Evolutionary conservation across 306 rosid genomes (phyloP).

Genomic region (Cucumis melo): DNA sequence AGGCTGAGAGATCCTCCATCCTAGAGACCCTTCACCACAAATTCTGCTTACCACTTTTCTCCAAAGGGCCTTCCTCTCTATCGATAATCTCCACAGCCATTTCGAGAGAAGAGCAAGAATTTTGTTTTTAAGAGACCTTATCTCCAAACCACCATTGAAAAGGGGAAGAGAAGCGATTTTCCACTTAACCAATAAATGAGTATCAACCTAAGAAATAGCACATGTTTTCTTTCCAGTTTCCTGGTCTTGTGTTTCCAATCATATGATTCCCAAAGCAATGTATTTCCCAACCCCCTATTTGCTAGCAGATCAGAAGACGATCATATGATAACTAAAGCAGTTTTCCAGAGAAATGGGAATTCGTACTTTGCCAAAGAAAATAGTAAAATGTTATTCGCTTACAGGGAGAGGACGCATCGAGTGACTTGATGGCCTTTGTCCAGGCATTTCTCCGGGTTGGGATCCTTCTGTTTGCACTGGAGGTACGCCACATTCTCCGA

Average conservation of each 20-base stretch:
- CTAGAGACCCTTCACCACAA: no score
- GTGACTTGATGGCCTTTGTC: constrained; percentile 83
- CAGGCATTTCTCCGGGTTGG: constrained; percentile 83
- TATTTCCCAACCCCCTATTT: not conserved
- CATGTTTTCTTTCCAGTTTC: not conserved
- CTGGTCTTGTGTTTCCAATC: not conserved
- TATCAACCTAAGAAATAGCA: not conserved
- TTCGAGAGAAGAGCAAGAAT: not conserved
- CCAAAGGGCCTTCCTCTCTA: not conserved
- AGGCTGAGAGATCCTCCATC: no score
- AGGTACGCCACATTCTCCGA: constrained; percentile 73
- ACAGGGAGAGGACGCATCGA: constrained; percentile 86
- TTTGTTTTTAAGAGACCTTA: not conserved
- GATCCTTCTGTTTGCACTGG: constrained; percentile 84
- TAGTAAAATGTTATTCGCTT: constrained; percentile 6
- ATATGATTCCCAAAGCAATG: not conserved
- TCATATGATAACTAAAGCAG: not conserved
- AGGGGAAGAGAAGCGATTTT: not conserved
- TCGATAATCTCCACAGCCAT: not conserved
- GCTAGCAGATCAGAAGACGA: not conserved
- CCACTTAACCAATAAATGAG: not conserved
- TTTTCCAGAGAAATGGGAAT: not conserved
- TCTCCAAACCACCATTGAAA: not conserved
- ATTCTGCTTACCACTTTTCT: not conserved
- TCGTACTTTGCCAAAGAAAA: not conserved